These are phyloP conservation scores for Pseudophaeomoniella oleicola DNA, from an alignment of 2,329 filamentous ascomycete species.

Conservation along the genomic window DNA sequence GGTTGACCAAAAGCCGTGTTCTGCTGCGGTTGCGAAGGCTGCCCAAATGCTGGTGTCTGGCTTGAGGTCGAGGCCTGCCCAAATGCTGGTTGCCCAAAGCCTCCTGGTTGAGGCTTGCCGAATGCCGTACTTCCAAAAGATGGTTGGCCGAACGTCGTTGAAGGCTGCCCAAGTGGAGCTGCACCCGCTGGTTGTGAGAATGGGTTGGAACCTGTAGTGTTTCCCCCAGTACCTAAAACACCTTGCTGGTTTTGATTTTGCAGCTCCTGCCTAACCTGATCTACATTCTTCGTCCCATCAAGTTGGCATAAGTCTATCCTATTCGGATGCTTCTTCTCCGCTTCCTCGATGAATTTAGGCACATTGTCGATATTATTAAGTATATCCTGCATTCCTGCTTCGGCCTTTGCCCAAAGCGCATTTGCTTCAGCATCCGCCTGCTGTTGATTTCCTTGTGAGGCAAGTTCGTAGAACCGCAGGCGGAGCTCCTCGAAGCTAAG, in stretches of 20 bases:
- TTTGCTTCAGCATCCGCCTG: conserved; percentile 36
- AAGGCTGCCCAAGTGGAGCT: conserved; percentile 26
- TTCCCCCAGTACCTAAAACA: conserved; percentile 14
- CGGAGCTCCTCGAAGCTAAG: conserved; percentile 82
- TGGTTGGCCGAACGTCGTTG: conserved; percentile 13
- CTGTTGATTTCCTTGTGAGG: conserved; percentile 44
- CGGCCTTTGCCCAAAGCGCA: conserved; percentile 47
- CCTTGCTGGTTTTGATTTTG: conserved; percentile 9
- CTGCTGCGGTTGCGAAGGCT: conserved; percentile 6
- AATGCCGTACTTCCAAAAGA: conserved; percentile 14
- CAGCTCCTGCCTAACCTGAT: conserved; percentile 18
- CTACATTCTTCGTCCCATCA: conserved; percentile 9
- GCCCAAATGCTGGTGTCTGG: conserved; percentile 12
- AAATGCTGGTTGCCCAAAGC: conserved; percentile 18
- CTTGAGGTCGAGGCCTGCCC: conserved; percentile 8
- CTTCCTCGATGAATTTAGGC: conserved; percentile 51
- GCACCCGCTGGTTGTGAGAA: conserved; percentile 15
- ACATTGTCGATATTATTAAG: conserved; percentile 58
- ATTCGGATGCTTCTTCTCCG: conserved; percentile 60
- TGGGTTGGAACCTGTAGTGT: conserved; percentile 6
- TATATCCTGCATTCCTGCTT: conserved; percentile 58
- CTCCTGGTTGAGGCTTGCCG: conserved; percentile 17
- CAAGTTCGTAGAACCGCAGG: conserved; percentile 52
- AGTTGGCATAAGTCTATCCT: conserved; percentile 47
- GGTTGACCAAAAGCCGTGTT: conserved; percentile 12